A percentile compares a stretch with the other conserved stretches of the same genome.
Evolutionary conservation across 345 rosid genomes (phyloP).

Genomic region (Physaria fendleri): DNA sequence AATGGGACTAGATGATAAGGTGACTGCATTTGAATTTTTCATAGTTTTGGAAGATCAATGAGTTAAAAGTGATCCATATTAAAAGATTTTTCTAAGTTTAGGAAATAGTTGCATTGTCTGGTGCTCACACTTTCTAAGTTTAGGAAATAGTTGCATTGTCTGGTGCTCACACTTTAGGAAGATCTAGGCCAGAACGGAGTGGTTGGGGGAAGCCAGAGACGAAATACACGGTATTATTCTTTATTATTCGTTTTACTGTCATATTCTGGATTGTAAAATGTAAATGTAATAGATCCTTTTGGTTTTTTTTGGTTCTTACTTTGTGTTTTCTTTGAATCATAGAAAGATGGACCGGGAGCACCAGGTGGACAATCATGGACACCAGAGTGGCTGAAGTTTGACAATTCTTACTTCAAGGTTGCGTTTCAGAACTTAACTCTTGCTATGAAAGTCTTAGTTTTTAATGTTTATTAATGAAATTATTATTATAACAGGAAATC

Average conservation of each 20-base stretch:
- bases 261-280: neutral
- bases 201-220: slow-evolving; percentile 97
- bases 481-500: slow-evolving; percentile 47
- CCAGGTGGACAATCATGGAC: slow-evolving; percentile 99
- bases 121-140: slow-evolving; percentile 91
- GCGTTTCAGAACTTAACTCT: slow-evolving; percentile 17
- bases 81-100: slow-evolving; percentile 18
- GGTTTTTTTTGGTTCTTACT: neutral
- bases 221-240: slow-evolving; percentile 68
- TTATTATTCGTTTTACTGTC: neutral
- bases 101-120: slow-evolving; percentile 95
- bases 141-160: slow-evolving; percentile 96
- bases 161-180: slow-evolving; percentile 95
- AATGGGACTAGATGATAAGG: slow-evolving; percentile 95
- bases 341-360: slow-evolving; percentile 96
- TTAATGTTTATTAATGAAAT: slow-evolving; percentile 1
- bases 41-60: neutral
- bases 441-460: neutral
- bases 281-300: neutral
- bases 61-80: neutral
- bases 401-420: slow-evolving; percentile 95
- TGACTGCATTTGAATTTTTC: slow-evolving; percentile 17
- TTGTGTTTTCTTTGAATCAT: slow-evolving; percentile 12
- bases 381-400: slow-evolving; percentile 88
- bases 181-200: slow-evolving; percentile 98